Evolutionary conservation across 2,329 filamentous ascomycete genomes (phyloP), one percentile per base, ranked within the genome.

Genomic region (Madurella mycetomatis): DNA sequence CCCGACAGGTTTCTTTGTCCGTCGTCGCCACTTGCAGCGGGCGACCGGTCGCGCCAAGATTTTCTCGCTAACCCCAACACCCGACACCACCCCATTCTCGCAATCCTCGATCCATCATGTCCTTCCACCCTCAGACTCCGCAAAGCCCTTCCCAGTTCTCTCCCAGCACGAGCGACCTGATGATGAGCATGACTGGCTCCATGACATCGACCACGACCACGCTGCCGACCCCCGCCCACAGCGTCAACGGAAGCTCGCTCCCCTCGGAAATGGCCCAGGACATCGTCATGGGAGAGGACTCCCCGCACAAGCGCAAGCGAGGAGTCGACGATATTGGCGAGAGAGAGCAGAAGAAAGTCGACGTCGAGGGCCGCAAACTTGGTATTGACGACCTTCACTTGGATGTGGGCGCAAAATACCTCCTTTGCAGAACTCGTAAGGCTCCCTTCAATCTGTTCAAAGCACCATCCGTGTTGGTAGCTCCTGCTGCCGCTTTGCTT

Each of bases 401-500:
- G 66, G 81, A 86, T 75, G 82, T 86, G 59, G 83, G 83, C 71
- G 74, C 79, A 66, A 85, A 85, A 73, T 85, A 85, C 72, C 77
- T 85, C 65, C 76, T 86, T 73, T 81, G 82, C 76, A 81, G 78
- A 76, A 82, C 75, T 75, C 77, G 82, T 85, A 85, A 84, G 82
- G 71, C 77, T 77, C 75, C 78, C 79, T 76, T 73, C 66, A 66
- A 65, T 53, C 44, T 53, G 45, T 62, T 56, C 60, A 55, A 39
- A 55, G 31, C 48, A 51, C 43, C 43, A 37, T 12, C 18, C 47
- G 39, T 25, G 34, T 58, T 54, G 59, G 62, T 18, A 34, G 41
- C 25, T 34, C 18, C 30, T 40, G n/a, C 32, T 41, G 17, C 47
- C 52, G 52, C 62, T 52, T 60, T 58, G 57, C 62, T 59, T 47